These are phyloP conservation scores for Logfia minima DNA, from an alignment of 129 eudicot genomes.

Conservation along the genomic window DNA sequence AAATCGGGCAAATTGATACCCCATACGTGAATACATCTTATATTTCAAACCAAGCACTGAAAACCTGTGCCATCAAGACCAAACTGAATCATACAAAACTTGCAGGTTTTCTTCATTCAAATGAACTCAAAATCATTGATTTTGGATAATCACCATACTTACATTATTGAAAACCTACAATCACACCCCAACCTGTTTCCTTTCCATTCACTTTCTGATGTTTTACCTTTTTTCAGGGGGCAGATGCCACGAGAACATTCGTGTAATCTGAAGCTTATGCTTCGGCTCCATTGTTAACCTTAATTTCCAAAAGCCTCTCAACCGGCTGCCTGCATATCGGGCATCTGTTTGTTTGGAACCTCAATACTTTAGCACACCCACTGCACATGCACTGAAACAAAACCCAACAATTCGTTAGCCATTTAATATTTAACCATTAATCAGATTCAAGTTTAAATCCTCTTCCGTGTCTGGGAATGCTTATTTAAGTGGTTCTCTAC, in stretches of 20 bases:
- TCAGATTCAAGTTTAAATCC: too few species aligned
- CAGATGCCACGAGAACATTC: conserved; percentile 14
- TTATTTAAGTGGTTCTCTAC: neutral
- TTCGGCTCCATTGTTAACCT: conserved; percentile 60
- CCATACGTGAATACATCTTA: neutral
- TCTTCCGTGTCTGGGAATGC: too few species aligned
- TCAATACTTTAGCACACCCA: conserved; percentile 89
- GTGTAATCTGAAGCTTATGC: conserved; percentile 26
- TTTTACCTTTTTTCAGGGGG: neutral
- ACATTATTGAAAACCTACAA: conserved; percentile 18
- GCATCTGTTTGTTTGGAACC: conserved; percentile 95
- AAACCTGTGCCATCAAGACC: conserved; percentile 26
- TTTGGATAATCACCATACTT: conserved; percentile 26
- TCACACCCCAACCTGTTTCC: conserved; percentile 16
- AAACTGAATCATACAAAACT: conserved; percentile 20
- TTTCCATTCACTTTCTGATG: neutral
- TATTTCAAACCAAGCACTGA: conserved; percentile 20
- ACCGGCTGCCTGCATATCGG: conserved; percentile 94
- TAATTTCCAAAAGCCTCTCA: conserved; percentile 93
- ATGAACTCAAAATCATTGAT: conserved; percentile 7
- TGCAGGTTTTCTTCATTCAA: neutral
- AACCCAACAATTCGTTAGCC: conserved; percentile 4
- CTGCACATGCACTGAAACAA: conserved; percentile 89
- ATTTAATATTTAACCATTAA: neutral
- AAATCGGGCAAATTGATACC: neutral